These are phyloP conservation scores for Chionographis japonica DNA, from an alignment of 106 monocot species.

Conservation along the genomic window DNA sequence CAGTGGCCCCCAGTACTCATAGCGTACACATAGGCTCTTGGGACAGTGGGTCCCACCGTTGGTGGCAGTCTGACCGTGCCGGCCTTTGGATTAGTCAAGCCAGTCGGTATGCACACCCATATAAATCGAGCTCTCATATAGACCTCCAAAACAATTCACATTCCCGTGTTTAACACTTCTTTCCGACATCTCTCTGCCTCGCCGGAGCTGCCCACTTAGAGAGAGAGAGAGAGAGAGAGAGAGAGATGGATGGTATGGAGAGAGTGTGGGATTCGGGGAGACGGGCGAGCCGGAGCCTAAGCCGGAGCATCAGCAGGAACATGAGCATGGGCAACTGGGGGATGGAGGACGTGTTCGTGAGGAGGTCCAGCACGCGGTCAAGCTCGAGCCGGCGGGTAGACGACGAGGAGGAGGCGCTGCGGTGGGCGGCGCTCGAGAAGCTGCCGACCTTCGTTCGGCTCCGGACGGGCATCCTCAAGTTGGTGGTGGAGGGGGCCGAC, in stretches of 20 bases:
- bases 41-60: too few species aligned
- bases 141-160: too few species aligned
- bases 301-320: constrained; percentile 32
- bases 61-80: too few species aligned
- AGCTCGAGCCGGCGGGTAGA: constrained; percentile 6
- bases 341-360: constrained; percentile 42
- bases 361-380: not conserved
- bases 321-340: constrained; percentile 33
- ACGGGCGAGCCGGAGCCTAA: constrained; percentile 29
- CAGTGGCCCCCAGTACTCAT: too few species aligned
- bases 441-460: constrained; percentile 59
- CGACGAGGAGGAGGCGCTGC: constrained; percentile 62
- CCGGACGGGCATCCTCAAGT: constrained; percentile 40
- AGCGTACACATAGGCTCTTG: too few species aligned
- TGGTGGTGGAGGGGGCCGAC: not conserved
- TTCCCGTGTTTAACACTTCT: too few species aligned
- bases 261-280: constrained; percentile 49
- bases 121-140: too few species aligned
- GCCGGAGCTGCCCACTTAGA: too few species aligned
- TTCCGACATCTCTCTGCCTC: too few species aligned
- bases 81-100: too few species aligned
- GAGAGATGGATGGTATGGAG: constrained; percentile 57
- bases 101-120: too few species aligned
- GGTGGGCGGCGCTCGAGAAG: constrained; percentile 70
- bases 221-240: too few species aligned